Base-by-base conservation (phyloP, 371 early-diverging fungal genomes). In the Coemansia sp. region DNA sequence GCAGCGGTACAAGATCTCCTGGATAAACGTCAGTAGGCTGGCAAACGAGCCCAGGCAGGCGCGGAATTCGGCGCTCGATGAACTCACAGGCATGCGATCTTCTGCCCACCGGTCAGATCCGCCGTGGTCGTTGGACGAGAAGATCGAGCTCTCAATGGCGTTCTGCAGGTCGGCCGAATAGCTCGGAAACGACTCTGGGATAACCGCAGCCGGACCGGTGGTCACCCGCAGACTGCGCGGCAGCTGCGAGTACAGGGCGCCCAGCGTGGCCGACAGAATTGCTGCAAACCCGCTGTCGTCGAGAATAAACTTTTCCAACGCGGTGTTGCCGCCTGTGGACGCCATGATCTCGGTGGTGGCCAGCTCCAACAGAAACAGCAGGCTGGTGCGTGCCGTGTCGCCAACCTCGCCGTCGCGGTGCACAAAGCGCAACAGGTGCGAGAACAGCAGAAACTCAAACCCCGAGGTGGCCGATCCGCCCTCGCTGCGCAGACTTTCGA, bases 191-290 rank as follows among this genome's bases (percentile, higher is more conserved):
- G 74, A 67, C 62, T 64, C 71, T 11, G 72, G 78, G 6, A 79
- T 65, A 14, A 72, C 70, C 2, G 66, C 72, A 5, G 78, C 63
- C 5, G 69, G 69, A 2, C 72, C 65, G 5, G 49, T 55, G 9
- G 82, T 63, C 32, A 92, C 83, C 34, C 85, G 77, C 24, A 93
- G 68, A 51, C 90, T 88, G 40, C 91, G 83, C 5, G 98, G 96
- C 10, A 97, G 82, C 74, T 94, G 96, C 10, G 94, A 92, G 77
- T 90, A 96, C 29, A 95, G 78, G 0, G 94, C 95, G 40, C 94
- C 92, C 16, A 97, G 77, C 2, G 94, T 92, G 24, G 94, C 94
- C 2, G 89, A 84, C 74, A 94, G 81, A 38, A 91, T 86, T 1
- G 86, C 85, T 1, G 90, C 83, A 76, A 95, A 93, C 49, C 93